Evolutionary conservation across 371 early-diverging fungal species (phyloP).

Genomic region (Mucor saturninus): DNA sequence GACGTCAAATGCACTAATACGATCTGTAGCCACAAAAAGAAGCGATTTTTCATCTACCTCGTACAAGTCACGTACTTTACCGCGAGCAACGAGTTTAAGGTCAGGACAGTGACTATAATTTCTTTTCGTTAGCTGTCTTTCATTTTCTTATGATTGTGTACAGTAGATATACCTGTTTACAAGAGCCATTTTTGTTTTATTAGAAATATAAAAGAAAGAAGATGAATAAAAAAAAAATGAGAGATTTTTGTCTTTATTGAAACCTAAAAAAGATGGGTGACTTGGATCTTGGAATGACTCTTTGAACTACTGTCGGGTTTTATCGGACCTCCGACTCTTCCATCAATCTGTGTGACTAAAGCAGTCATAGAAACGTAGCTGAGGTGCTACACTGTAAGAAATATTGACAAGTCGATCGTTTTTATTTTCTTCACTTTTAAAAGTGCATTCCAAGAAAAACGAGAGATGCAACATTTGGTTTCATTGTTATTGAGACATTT

Average conservation of each 20-base stretch:
- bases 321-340: no score
- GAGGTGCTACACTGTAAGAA: no score
- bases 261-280: not conserved
- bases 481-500: no score
- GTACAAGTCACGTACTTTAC: constrained; percentile 97
- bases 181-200: not conserved
- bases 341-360: no score
- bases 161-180: not conserved
- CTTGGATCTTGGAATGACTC: not conserved
- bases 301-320: not conserved
- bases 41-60: constrained; percentile 84
- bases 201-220: not conserved
- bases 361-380: no score
- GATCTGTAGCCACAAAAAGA: constrained; percentile 96
- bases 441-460: no score
- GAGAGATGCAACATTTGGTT: no score
- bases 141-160: no score
- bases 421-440: no score
- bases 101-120: constrained; percentile 79
- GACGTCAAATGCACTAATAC: constrained; percentile 97
- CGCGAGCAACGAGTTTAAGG: constrained; percentile 91
- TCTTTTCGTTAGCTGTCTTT: not conserved
- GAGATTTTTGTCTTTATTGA: not conserved
- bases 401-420: no score
- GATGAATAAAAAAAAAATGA: not conserved